Conservation (phyloP, 208 protist species). For the Porcisia deanei region DNA sequence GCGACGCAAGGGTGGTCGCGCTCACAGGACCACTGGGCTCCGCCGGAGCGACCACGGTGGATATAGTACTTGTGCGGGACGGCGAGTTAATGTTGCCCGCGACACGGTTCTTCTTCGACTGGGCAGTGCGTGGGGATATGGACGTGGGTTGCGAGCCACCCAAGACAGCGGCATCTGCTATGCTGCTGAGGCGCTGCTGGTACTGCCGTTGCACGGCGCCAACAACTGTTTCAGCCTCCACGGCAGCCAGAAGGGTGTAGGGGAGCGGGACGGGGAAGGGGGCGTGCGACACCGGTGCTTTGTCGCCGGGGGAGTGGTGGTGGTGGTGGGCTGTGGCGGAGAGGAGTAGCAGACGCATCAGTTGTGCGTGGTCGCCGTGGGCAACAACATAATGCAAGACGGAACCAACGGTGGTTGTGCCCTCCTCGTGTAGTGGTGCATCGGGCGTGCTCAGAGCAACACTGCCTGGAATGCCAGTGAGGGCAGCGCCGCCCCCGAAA, state of each 20-base stretch:
- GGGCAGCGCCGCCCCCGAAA: not conserved
- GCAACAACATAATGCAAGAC: conserved; percentile 79
- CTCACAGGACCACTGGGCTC: not conserved
- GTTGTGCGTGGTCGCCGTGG: conserved; percentile 51
- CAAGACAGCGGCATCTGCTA: not conserved
- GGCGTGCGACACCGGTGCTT: not conserved
- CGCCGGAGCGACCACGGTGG: not conserved
- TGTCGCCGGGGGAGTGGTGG: not conserved
- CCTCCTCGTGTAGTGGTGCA: conserved; percentile 8
- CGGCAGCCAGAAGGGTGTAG: conserved; percentile 31
- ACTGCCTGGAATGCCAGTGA: not conserved
- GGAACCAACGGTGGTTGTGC: conserved; percentile 32
- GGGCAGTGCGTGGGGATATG: not conserved
- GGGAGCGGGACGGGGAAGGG: conserved; percentile 10
- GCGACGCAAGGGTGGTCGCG: not conserved
- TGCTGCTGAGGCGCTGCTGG: not conserved
- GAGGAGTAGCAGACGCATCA: conserved; percentile 62
- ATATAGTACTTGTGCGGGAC: not conserved
- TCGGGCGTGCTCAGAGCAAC: not conserved
- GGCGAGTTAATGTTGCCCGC: not conserved
- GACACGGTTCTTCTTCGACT: conserved; percentile 1
- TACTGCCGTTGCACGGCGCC: conserved; percentile 3
- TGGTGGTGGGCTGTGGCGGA: conserved; percentile 8
- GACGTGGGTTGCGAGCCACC: not conserved
- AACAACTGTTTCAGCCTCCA: conserved; percentile 38